Evolutionary conservation across 345 rosid species (phyloP), one percentile per base, ranked within the genome.

Genomic region (Turnera subulata): DNA sequence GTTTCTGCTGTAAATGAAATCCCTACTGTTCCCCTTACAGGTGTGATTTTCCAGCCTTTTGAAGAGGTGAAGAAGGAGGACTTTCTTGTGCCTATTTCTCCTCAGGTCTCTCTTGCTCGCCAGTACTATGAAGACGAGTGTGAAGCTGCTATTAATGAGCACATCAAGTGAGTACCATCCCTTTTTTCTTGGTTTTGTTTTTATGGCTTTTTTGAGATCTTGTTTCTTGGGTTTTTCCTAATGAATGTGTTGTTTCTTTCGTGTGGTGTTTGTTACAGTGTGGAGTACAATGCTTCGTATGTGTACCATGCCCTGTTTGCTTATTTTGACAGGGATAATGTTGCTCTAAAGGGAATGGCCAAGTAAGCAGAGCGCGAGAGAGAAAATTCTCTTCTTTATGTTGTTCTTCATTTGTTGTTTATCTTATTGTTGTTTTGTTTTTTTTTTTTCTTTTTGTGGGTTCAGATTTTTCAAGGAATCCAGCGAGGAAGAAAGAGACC

Each of bases 401-500:
- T 29, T 29, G 5, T 29, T 43, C 21, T 42, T 42, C 47, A 22
- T n/a, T 2, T n/a, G 6, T 7, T 61, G 59, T 47, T 48, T 37
- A 22, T 56, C 11, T 9, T 1, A 5, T 58, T 65, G 5, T 29
- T 1, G 47, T 5, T 15, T 24, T 19, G 39, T 25, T 46, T 22
- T 1, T 17, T 43, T 12, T 55, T 18, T 19, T 16, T 12, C 17
- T 50, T 12, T 13, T 33, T 29, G 5, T 53, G 13, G 17, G 23
- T 43, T 14, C 68, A 89, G 96, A 43, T 89, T 89, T 68, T 89
- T 89, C 75, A 85, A 84, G 80, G 94, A 89, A 39, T 84, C 96
- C 1, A 89, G 94, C 71, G 94, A 82, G 49, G 94, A 89, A 59
- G 94, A 89, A 76, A 89, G 96, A 66, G 82, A 70, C 5, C 94